Percentiles rank a stretch among this genome's conserved stretches.
These are phyloP conservation scores for Mastigamoeba balamuthi DNA, from an alignment of 78 protist genomes.

Conservation along the genomic window DNA sequence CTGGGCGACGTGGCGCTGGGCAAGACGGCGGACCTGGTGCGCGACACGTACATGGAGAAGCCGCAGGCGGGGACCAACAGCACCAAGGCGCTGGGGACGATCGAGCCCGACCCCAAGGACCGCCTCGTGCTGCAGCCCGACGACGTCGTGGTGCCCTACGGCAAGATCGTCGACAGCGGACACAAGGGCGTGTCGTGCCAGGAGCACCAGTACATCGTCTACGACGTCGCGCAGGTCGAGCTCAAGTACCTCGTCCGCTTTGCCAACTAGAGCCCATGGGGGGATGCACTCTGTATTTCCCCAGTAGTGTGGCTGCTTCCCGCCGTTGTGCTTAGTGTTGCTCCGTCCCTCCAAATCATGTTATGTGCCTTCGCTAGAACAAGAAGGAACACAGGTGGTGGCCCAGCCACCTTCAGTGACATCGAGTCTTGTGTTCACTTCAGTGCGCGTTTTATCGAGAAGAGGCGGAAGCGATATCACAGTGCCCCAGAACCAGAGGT, in stretches of 20 bases:
- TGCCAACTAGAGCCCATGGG: too few species aligned
- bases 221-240: slow-evolving; percentile 15
- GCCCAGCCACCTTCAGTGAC: too few species aligned
- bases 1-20: slow-evolving; percentile 46
- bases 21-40: slow-evolving; percentile 30
- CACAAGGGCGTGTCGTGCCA: slow-evolving; percentile 29
- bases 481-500: too few species aligned
- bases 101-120: slow-evolving; percentile 20
- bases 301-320: too few species aligned
- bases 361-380: too few species aligned
- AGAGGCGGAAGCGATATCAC: too few species aligned
- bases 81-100: slow-evolving; percentile 49
- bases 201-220: slow-evolving; percentile 41
- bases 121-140: not conserved
- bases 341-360: too few species aligned
- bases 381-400: too few species aligned
- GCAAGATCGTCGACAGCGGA: slow-evolving; percentile 15
- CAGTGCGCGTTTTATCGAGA: too few species aligned
- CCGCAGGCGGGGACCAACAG: slow-evolving; percentile 30
- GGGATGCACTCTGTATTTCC: too few species aligned
- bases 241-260: slow-evolving; percentile 23
- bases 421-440: too few species aligned
- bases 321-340: too few species aligned
- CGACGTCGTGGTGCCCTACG: slow-evolving; percentile 25
- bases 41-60: slow-evolving; percentile 48